phyloP scores from a whole-genome alignment of 257 asterid genomes.

The Solanum neorickii region DNA sequence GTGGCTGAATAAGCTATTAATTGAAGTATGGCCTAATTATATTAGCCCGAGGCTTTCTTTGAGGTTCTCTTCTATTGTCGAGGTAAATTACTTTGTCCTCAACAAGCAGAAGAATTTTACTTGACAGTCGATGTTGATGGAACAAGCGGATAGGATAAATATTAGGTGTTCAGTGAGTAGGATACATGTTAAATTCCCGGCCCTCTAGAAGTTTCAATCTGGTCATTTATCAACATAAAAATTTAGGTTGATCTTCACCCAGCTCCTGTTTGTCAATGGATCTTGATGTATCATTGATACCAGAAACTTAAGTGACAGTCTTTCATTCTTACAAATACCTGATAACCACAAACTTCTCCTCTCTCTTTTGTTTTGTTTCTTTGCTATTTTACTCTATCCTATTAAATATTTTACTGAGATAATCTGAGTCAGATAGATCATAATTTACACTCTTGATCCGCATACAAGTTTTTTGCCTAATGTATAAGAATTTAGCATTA shows the following conservation, averaged over 20 bases:
- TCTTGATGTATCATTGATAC: neutral
- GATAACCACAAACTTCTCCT: neutral
- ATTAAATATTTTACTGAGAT: neutral
- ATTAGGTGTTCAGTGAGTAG: neutral
- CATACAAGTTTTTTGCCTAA: neutral
- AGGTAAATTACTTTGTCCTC: slow-evolving; percentile 39
- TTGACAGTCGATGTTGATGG: neutral
- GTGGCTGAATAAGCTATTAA: slow-evolving; percentile 85
- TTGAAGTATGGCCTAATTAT: slow-evolving; percentile 71
- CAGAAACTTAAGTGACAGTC: neutral
- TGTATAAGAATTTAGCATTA: neutral
- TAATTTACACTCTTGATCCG: neutral
- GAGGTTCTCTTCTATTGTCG: slow-evolving; percentile 71
- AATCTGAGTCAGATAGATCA: neutral
- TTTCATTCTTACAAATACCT: neutral
- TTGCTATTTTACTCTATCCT: neutral
- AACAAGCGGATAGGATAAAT: neutral
- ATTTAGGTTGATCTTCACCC: neutral
- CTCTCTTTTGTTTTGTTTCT: neutral
- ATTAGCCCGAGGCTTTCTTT: slow-evolving; percentile 75
- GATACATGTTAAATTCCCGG: neutral
- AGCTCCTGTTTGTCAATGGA: neutral
- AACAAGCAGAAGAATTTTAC: neutral
- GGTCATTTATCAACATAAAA: neutral
- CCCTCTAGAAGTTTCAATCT: neutral